These are phyloP conservation scores for Crithidia bombi DNA, from an alignment of 208 protist genomes.

Conservation along the genomic window DNA sequence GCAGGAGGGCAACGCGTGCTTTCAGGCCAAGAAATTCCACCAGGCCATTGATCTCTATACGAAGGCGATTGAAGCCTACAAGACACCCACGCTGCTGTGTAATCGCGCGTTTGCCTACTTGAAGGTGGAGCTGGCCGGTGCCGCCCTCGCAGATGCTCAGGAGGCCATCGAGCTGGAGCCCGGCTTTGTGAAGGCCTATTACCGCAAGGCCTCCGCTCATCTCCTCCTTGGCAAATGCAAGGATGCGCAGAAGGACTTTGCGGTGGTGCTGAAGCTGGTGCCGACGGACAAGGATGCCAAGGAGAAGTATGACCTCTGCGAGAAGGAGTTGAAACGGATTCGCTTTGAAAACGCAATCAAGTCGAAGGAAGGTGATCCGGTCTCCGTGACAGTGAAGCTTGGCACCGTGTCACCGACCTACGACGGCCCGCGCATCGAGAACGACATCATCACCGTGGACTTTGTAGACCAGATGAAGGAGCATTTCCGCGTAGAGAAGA, in stretches of 20 bases:
- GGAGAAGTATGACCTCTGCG: constrained; percentile 92
- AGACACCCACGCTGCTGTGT: constrained; percentile 85
- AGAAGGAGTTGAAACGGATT: constrained; percentile 93
- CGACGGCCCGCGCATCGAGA: constrained; percentile 74
- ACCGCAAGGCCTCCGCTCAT: constrained; percentile 95
- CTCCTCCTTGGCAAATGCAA: constrained; percentile 96
- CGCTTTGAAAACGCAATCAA: constrained; percentile 96
- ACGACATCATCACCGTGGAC: constrained; percentile 69
- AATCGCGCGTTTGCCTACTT: constrained; percentile 96
- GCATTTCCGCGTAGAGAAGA: constrained; percentile 80
- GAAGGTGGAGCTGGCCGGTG: constrained; percentile 91
- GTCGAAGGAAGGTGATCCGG: constrained; percentile 71
- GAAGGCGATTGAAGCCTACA: constrained; percentile 84
- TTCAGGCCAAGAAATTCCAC: constrained; percentile 89
- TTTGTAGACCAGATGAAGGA: constrained; percentile 87
- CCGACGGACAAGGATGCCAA: constrained; percentile 92
- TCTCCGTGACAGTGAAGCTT: constrained; percentile 80
- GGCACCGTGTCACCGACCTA: constrained; percentile 69
- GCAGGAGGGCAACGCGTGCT: constrained; percentile 85
- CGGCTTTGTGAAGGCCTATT: constrained; percentile 97
- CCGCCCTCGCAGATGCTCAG: constrained; percentile 93
- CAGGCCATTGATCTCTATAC: constrained; percentile 93
- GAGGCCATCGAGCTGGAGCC: constrained; percentile 92
- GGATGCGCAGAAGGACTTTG: constrained; percentile 94
- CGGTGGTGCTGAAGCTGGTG: constrained; percentile 84